phyloP scores from a whole-genome alignment of 306 rosid species.

The Cyclanthera cordifolia region DNA sequence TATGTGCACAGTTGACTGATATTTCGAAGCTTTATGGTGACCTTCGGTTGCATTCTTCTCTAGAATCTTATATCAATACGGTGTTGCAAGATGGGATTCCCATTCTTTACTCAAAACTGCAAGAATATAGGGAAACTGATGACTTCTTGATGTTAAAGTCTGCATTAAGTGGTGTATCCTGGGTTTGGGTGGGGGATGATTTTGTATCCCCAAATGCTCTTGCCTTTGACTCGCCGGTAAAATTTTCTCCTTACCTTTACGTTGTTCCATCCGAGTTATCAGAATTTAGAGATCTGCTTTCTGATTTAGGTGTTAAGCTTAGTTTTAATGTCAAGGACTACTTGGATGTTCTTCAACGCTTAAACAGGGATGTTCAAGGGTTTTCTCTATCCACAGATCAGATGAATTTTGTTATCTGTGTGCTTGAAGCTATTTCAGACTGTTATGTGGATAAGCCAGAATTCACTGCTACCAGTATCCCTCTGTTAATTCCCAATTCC shows the following conservation, averaged over 20 bases:
- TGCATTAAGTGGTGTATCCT: constrained; percentile 51
- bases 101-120: constrained; percentile 59
- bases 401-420: constrained; percentile 64
- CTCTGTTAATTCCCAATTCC: constrained; percentile 71
- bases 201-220: constrained; percentile 70
- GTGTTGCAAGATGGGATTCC: constrained; percentile 55
- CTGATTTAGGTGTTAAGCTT: constrained; percentile 60
- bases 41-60: constrained; percentile 44
- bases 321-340: constrained; percentile 71
- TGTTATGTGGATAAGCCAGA: constrained; percentile 55
- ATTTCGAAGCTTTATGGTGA: constrained; percentile 52
- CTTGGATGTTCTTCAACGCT: constrained; percentile 52
- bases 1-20: constrained; percentile 57
- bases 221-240: constrained; percentile 97
- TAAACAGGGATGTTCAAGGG: constrained; percentile 62
- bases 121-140: constrained; percentile 41
- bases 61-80: constrained; percentile 45
- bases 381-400: constrained; percentile 65
- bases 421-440: constrained; percentile 83
- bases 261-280: constrained; percentile 92
- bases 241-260: constrained; percentile 81
- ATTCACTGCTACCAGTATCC: constrained; percentile 37
- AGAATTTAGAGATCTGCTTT: constrained; percentile 63
- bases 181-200: constrained; percentile 99
- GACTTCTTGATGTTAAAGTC: constrained; percentile 39